These are phyloP conservation scores for Gillenia trifoliata DNA, from an alignment of 306 rosid genomes.

Conservation along the genomic window DNA sequence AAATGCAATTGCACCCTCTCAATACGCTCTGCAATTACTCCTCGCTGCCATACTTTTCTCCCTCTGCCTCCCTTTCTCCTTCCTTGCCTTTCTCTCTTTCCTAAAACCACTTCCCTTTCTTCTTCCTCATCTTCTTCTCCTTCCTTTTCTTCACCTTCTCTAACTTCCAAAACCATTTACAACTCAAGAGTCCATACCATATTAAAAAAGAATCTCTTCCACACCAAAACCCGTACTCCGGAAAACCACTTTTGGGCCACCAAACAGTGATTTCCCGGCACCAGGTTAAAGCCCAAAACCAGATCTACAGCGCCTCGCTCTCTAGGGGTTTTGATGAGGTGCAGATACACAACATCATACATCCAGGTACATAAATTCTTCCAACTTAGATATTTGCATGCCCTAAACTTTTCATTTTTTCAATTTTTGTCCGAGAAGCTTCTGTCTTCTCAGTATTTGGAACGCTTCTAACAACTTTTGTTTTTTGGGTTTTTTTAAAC, in stretches of 20 bases:
- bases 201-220: too few species aligned
- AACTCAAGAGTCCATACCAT: not conserved
- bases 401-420: not conserved
- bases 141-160: slow-evolving; percentile 6
- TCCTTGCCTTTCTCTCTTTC: not conserved
- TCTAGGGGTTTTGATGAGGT: not conserved
- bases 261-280: slow-evolving; percentile 8
- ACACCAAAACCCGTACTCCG: not conserved
- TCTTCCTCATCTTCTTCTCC: not conserved
- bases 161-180: not conserved
- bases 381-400: not conserved
- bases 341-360: not conserved
- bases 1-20: slow-evolving; percentile 99
- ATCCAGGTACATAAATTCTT: not conserved
- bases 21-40: slow-evolving; percentile 95
- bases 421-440: not conserved
- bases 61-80: slow-evolving; percentile 38
- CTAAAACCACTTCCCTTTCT: slow-evolving; percentile 19
- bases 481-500: not conserved
- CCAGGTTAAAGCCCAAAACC: slow-evolving; percentile 3
- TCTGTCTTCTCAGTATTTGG: not conserved
- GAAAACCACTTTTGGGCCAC: slow-evolving; percentile 18
- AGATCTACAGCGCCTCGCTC: slow-evolving; percentile 30
- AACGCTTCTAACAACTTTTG: not conserved
- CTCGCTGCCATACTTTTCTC: slow-evolving; percentile 49